A percentile compares a stretch with the other conserved stretches of the same genome.
These are phyloP conservation scores for Ilex paraguariensis DNA, from an alignment of 305 asterid species.

Conservation along the genomic window DNA sequence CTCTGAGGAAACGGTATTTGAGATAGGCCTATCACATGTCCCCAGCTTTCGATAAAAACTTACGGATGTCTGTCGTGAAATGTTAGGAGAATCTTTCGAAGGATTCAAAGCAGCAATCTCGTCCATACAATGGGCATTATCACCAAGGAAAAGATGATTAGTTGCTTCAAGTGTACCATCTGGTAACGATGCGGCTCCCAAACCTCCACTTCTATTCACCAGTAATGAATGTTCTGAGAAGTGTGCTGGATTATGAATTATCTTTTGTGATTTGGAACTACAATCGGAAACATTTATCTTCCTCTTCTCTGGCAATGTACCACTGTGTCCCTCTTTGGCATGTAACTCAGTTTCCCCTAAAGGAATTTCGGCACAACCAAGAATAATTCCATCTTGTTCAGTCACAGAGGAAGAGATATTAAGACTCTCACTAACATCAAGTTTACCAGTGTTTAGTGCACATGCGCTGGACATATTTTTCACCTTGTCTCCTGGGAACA, in stretches of 20 bases:
- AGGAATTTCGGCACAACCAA: slow-evolving; percentile 33
- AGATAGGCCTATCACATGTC: not conserved
- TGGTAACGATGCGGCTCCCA: slow-evolving; percentile 23
- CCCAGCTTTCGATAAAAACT: not conserved
- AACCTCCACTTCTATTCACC: slow-evolving; percentile 20
- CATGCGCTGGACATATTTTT: slow-evolving; percentile 28
- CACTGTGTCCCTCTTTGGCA: slow-evolving; percentile 31
- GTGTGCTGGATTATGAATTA: slow-evolving; percentile 21
- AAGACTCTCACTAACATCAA: slow-evolving; percentile 22
- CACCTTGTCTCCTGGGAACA: slow-evolving; percentile 28
- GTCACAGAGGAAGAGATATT: slow-evolving; percentile 22
- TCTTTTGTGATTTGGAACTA: slow-evolving; percentile 34
- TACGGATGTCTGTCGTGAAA: not conserved
- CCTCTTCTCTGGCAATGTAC: slow-evolving; percentile 32
- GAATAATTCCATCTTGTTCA: slow-evolving; percentile 22
- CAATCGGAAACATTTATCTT: slow-evolving; percentile 25
- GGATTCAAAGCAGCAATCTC: slow-evolving; percentile 24
- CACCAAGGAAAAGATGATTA: slow-evolving; percentile 23
- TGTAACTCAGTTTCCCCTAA: slow-evolving; percentile 17
- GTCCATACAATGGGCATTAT: slow-evolving; percentile 11
- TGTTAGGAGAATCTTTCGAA: slow-evolving; percentile 19
- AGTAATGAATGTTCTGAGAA: slow-evolving; percentile 21
- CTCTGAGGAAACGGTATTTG: slow-evolving; percentile 15
- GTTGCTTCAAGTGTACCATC: slow-evolving; percentile 14
- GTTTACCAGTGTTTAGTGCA: slow-evolving; percentile 16